Evolutionary conservation across 352 stramenopile species (phyloP), one percentile per base, ranked within the genome.

Genomic region (Hyaloperonospora arabidopsidis): DNA sequence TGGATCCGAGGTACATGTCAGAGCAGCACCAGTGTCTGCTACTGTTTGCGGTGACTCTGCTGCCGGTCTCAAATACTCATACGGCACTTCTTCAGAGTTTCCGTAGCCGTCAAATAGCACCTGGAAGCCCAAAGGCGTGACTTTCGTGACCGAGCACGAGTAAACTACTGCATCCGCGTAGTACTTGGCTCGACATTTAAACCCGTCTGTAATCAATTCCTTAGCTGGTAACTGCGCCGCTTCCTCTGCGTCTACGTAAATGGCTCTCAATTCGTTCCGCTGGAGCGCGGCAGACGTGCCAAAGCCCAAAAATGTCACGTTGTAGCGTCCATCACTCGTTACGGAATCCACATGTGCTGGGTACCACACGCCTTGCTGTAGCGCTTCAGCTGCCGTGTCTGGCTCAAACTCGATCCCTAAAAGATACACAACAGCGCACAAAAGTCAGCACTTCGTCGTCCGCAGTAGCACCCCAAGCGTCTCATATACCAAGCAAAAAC

Each of bases 1-100:
- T 45, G 46, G 36, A 19, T 74, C 62, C 49, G 51, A 55, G 50
- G 46, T 52, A 44, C 48, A 56, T 53, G 41, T 32, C 18, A 56
- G 40, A 48, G 54, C 38, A 49, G n/a, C 29, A 56, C 2, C 39
- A 59, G 49, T 17, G 17, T 50, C 47, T 61, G 59, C 45, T 48
- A 61, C 40, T 12, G 39, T n/a, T 18, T 59, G 23, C 6, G 43
- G 39, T 8, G 13, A 18, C 18, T 43, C 17, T 13, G 44, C 15
- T 7, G 49, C 45, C 49, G 61, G 57, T 7, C 62, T 72, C 53
- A 96, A 61, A 72, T 96, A 96, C 67, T 94, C 84, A 40, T 86
- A 89, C 19, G 87, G 87, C 34, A 96, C 83, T 63, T 96, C 87
- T 57, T 96, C 87, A 41, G 74, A 81, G 66, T 96, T 96, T 52